A percentile compares a stretch with the other conserved stretches of the same genome.
phyloP scores from a whole-genome alignment of 2,329 filamentous ascomycete genomes.

The Akanthomyces muscarius region DNA sequence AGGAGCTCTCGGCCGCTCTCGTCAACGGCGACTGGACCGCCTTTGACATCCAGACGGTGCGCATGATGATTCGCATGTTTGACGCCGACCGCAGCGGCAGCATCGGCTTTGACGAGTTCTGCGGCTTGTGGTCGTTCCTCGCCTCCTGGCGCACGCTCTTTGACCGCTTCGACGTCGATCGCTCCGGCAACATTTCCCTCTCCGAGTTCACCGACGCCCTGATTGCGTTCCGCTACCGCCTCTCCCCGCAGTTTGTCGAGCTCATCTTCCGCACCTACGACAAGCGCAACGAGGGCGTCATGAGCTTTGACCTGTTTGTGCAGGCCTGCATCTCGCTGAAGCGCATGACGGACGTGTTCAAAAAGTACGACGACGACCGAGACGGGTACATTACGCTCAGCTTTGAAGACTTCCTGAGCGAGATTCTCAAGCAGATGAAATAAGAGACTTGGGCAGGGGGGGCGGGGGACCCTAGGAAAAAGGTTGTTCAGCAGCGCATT shows the following conservation, averaged over 20 bases:
- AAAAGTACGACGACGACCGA: slow-evolving; percentile 95
- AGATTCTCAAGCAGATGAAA: slow-evolving; percentile 59
- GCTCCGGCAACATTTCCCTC: slow-evolving; percentile 79
- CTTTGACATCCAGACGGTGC: slow-evolving; percentile 90
- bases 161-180: slow-evolving; percentile 89
- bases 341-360: slow-evolving; percentile 98
- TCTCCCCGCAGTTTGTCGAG: slow-evolving; percentile 78
- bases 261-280: slow-evolving; percentile 88
- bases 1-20: slow-evolving; percentile 81
- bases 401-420: slow-evolving; percentile 76
- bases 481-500: neutral
- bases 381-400: slow-evolving; percentile 87
- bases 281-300: slow-evolving; percentile 64
- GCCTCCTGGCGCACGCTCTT: slow-evolving; percentile 92
- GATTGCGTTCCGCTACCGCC: slow-evolving; percentile 86
- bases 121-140: slow-evolving; percentile 92
- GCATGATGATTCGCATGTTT: slow-evolving; percentile 99
- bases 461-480: no score
- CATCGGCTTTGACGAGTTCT: slow-evolving; percentile 94
- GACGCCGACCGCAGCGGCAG: slow-evolving; percentile 84
- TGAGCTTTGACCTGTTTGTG: slow-evolving; percentile 95
- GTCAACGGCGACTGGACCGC: slow-evolving; percentile 95
- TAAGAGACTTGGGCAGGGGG: slow-evolving; percentile 25
- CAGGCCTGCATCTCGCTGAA: slow-evolving; percentile 96
- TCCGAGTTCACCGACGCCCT: slow-evolving; percentile 87